These are phyloP conservation scores for Beauveria scarabaeidicola DNA, from an alignment of 2,329 filamentous ascomycete species.

Conservation along the genomic window DNA sequence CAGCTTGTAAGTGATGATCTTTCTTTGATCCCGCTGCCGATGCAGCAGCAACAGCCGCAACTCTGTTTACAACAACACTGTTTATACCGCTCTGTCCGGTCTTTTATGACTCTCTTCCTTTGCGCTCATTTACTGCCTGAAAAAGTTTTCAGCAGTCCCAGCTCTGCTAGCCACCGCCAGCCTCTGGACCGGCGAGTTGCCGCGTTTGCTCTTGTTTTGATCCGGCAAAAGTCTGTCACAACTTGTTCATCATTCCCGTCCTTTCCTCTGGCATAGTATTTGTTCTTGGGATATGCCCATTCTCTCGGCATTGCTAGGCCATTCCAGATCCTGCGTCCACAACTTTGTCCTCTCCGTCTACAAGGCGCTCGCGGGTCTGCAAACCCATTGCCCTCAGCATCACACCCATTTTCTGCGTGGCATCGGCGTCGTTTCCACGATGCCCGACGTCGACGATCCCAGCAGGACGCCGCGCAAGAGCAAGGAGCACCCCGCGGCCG, in stretches of 20 bases:
- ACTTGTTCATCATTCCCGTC: not conserved
- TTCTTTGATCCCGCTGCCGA: not conserved
- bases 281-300: not conserved
- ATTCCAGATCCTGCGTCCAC: not conserved
- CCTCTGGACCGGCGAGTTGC: not conserved
- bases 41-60: not conserved
- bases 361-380: not conserved
- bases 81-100: too few relatives aligned
- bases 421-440: not conserved
- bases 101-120: not conserved
- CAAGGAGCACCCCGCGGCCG: not conserved
- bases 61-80: not conserved
- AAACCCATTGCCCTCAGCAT: not conserved
- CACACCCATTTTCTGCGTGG: not conserved
- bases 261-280: not conserved
- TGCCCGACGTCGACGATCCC: slow-evolving; percentile 3
- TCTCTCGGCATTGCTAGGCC: not conserved
- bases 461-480: not conserved
- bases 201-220: not conserved
- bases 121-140: not conserved
- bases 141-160: not conserved
- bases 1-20: slow-evolving; percentile 27
- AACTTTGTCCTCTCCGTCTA: not conserved
- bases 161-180: not conserved
- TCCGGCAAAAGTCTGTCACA: not conserved